Percentiles rank a stretch among this genome's conserved stretches.
phyloP scores from a whole-genome alignment of 164 flowering plant species.

The Platanus orientalis region DNA sequence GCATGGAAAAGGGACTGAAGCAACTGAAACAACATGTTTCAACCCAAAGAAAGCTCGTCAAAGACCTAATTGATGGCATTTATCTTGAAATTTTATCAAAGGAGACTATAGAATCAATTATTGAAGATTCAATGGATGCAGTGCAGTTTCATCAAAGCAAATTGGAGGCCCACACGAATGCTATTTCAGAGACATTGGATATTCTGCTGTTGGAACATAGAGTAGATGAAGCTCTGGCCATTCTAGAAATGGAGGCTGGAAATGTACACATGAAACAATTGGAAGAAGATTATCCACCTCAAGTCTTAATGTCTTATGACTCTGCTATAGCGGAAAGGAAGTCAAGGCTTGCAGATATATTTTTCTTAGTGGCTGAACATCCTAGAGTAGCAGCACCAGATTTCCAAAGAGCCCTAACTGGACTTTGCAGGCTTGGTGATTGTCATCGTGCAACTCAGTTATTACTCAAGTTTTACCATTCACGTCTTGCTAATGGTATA shows the following conservation, averaged over 20 bases:
- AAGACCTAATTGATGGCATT: conserved; percentile 32
- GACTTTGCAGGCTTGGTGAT: conserved; percentile 49
- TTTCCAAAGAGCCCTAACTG: conserved; percentile 45
- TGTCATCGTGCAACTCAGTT: conserved; percentile 39
- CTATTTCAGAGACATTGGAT: conserved; percentile 48
- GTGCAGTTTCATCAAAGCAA: conserved; percentile 18
- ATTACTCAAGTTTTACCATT: conserved; percentile 50
- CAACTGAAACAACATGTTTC: conserved; percentile 35
- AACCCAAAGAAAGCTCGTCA: conserved; percentile 37
- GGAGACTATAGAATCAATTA: conserved; percentile 28
- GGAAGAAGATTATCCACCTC: conserved; percentile 23
- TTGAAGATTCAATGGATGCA: conserved; percentile 24
- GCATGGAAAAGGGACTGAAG: conserved; percentile 40
- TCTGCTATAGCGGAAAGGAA: conserved; percentile 39
- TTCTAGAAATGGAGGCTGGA: conserved; percentile 38
- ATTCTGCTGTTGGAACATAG: conserved; percentile 47
- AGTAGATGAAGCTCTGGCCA: conserved; percentile 47
- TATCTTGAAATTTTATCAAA: conserved; percentile 27
- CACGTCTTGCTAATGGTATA: conserved; percentile 36
- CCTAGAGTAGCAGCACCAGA: conserved; percentile 46
- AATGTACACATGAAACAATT: conserved; percentile 21
- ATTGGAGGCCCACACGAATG: conserved; percentile 32
- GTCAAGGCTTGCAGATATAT: conserved; percentile 36
- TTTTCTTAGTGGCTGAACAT: conserved; percentile 38
- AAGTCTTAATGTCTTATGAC: conserved; percentile 26